Evolutionary conservation across 768 basidiomycete species (phyloP), one percentile per base, ranked within the genome.

Genomic region (Lactarius indigo): DNA sequence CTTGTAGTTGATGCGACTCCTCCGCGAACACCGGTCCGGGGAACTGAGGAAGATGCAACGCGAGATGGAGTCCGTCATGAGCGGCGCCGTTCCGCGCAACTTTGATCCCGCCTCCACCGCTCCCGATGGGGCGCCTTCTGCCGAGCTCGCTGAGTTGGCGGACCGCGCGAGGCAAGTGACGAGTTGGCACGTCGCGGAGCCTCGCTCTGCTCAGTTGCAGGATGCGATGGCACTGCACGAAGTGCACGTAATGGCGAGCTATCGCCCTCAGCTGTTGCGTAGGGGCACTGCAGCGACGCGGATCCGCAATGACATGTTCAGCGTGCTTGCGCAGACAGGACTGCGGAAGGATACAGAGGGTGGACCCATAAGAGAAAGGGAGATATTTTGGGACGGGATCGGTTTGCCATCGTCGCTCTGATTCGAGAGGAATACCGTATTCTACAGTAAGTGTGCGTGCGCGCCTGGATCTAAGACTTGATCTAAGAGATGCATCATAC

Each of bases 381-480:
- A 31, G 30, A 41, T 63, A n/a, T 63, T 63, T 41, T 63, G 62
- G 62, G 62, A 63, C 8, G 54, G 54, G 30, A 42, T 63, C 5
- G 50, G 3, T n/a, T 41, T 41, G 17, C 41, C 41, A 6, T 50
- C 23, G n/a, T n/a, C 23, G 5, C 47, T 13, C 47, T 50, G 47
- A 50, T n/a, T 23, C 13, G 6, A 41, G 41, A 41, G 17, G 41
- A 41, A 18, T 18, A 18, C 35, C 35, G 35, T 37, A 37, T 37
- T 37, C 12, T 13, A 12, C 35, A 3, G 10, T 35, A 18, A 17
- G 39, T 41, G 1, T 41, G 42, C 20, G 5, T 42, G 8, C 42
- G 20, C 42, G 42, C 6, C 39, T 18, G 41, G 41, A 41, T 18
- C 6, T 5, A 7, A 41, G 15, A 18, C 39, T 18, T 17, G 41